Base-by-base conservation (phyloP, 805 yeast genomes). In the Zygosaccharomyces kombuchaensis region DNA sequence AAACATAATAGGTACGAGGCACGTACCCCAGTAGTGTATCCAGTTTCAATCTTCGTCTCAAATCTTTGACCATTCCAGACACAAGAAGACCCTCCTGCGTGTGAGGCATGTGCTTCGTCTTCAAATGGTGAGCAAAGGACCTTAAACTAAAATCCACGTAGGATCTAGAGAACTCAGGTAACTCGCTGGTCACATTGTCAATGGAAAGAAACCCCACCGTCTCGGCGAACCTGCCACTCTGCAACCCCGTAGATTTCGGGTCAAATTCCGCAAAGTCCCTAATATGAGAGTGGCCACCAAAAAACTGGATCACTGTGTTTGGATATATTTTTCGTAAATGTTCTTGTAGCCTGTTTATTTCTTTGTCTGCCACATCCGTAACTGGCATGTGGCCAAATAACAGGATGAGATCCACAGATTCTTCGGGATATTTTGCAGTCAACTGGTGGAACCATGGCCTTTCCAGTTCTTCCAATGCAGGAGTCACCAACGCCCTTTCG, bases 251-350 rank as follows among this genome's bases (percentile, higher is more conserved):
- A 19, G 90, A 76, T 40, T 67, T 69, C 1, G 71, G 67, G 58
- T 91, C 98, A 41, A 81, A 71, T 3, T 78, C 69, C 6, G 78
- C 75, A 63, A 84, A 91, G 64, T 91, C 98, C 50, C 98, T 72
- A 12, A 91, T 80, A 61, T 91, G 98, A 23, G 95, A 81, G 66
- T 91, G 98, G 1, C 97, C 98, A 1, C 97, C 98, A 65, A 91
- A 83, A 56, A 84, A 87, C 62, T 88, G 96, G 43, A 91, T 84
- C 0, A 80, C 70, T 0, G 75, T 73, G 25, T 72, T 61, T 5
- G 95, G 91, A 56, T 77, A 84, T 22, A 65, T 68, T 21, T 60
- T 48, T 48, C 97, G 75, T 22, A 91, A 64, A 5, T 62, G 64
- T 0, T 54, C 35, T 50, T 73, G 77, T 1, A 73, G 49, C 49